Percentiles rank a stretch among this genome's conserved stretches.
Conservation (phyloP, 495 filamentous ascomycete genomes). For the Aspergillus sparsus region DNA sequence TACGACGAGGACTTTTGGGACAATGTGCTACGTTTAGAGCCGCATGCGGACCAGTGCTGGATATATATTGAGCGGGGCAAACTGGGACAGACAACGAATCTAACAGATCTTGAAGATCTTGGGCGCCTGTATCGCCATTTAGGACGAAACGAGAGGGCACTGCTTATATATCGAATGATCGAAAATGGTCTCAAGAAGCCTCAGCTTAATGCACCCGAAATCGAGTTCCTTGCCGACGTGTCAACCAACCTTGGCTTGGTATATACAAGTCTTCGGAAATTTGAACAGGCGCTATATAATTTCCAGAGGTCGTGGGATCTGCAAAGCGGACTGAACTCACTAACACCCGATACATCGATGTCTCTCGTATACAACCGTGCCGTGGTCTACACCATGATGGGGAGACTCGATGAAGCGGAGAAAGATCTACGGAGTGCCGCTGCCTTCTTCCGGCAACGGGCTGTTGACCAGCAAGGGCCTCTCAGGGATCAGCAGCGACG, state of each 20-base stretch:
- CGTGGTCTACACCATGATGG: not conserved
- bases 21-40: not conserved
- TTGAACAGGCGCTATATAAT: not conserved
- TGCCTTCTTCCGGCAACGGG: not conserved
- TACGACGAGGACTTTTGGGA: slow-evolving; percentile 1
- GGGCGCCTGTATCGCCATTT: not conserved
- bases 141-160: not conserved
- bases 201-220: not conserved
- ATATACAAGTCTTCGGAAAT: not conserved
- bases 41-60: slow-evolving; percentile 1
- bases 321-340: not conserved
- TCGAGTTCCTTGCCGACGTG: not conserved
- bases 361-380: not conserved
- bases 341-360: not conserved
- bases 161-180: not conserved
- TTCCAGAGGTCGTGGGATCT: not conserved
- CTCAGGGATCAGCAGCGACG: not conserved
- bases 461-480: not conserved
- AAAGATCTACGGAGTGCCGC: not conserved
- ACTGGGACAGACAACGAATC: not conserved
- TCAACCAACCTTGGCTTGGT: not conserved
- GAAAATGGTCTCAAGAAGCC: not conserved
- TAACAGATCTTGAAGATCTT: not conserved
- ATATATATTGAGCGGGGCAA: not conserved
- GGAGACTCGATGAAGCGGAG: not conserved